Conservation (phyloP, 2,329 filamentous ascomycete species). For the Microsporum canis region DNA sequence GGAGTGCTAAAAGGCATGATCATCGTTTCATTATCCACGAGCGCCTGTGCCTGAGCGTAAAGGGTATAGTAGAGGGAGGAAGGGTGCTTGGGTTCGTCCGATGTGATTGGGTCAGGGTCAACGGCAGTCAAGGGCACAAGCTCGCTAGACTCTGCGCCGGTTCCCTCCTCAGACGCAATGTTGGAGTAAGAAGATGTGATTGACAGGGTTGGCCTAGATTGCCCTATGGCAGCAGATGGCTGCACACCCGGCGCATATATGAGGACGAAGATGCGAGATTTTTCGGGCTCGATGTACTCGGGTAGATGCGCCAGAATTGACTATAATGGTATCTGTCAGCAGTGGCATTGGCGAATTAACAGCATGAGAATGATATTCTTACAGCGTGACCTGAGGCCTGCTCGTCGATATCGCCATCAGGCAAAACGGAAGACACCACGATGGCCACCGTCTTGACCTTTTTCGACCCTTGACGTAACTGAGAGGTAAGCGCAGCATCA, state of each 20-base stretch:
- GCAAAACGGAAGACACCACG: constrained; percentile 65
- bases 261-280: constrained; percentile 69
- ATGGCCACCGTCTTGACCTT: constrained; percentile 72
- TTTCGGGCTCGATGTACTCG: constrained; percentile 59
- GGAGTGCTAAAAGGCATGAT: constrained; percentile 78
- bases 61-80: constrained; percentile 63
- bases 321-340: constrained; percentile 32
- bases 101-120: constrained; percentile 34
- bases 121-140: constrained; percentile 42
- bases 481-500: constrained; percentile 17
- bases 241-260: constrained; percentile 78
- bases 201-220: constrained; percentile 44
- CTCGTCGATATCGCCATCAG: constrained; percentile 46
- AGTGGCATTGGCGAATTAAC: not conserved
- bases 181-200: constrained; percentile 79
- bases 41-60: constrained; percentile 62
- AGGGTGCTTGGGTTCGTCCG: constrained; percentile 34
- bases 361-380: constrained; percentile 30
- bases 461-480: constrained; percentile 26
- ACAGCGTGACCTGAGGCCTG: constrained; percentile 68
- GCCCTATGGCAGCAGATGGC: constrained; percentile 36
- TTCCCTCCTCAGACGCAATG: constrained; percentile 61
- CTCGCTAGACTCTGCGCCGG: constrained; percentile 35
- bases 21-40: constrained; percentile 77
- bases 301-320: constrained; percentile 84